Base-by-base conservation (phyloP, 78 protist genomes). In the Polysphondylium violaceum region DNA sequence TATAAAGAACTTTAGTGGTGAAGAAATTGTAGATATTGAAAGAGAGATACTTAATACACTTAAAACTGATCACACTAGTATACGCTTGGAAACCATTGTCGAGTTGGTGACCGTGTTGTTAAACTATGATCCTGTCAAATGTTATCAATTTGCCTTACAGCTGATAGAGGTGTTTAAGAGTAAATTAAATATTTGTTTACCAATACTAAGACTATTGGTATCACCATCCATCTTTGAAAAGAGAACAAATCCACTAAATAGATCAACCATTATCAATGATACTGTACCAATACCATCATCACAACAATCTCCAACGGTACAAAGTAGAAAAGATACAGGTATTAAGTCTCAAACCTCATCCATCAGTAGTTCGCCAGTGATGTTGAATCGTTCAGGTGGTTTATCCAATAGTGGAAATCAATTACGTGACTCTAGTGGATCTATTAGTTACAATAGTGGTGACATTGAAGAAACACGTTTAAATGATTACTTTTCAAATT, bases 161-260 rank as follows among this genome's bases (percentile, higher is more conserved):
- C 5, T 83, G 8, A 33, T 69, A 6, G 91, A 83, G 43, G 40
- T 83, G 4, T 83, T 83, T 38, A 83, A 83, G 56, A 58, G 23
- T 19, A 83, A 83, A 69, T 23, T 83, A 11, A n/a, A 16, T 3
- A 19, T 55, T 17, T 14, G 31, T 36, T 21, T 43, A 23, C 91
- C 91, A 56, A 83, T 83, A 16, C 2, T 83, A 23, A 59, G 91
- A 58, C 16, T 83, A 31, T 31, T 83, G 21, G 3, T 83, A 43
- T 51, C 53, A 31, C 91, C 91, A 40, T 41, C 68, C 23, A 83
- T 83, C 23, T 83, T 55, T 79, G 89, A 79, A 50, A 72, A 50
- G 63, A 72, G 51, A 33, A n/a, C n/a, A n/a, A n/a, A 36, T 19
- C 16, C 25, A 19, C 33, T 72, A 27, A 33, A 44, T 33, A 63